phyloP scores from a whole-genome alignment of 2,329 filamentous ascomycete species.

The Neospermospora avenae region DNA sequence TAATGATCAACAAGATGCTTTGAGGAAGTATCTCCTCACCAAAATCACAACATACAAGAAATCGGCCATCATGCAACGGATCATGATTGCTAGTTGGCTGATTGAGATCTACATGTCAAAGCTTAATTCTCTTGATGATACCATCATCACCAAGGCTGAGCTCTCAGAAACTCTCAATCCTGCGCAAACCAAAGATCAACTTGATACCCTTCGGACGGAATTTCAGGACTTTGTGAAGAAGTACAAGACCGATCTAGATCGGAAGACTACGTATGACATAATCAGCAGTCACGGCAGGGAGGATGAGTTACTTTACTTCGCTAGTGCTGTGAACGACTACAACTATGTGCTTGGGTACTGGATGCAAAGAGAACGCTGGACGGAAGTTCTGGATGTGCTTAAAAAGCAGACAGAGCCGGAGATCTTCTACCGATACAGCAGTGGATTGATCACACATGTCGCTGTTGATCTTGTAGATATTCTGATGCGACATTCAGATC shows the following conservation, averaged over 20 bases:
- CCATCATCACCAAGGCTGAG: constrained; percentile 85
- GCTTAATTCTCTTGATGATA: constrained; percentile 90
- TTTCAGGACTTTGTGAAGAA: constrained; percentile 85
- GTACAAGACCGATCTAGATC: constrained; percentile 84
- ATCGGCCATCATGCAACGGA: constrained; percentile 81
- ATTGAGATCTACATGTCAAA: constrained; percentile 97
- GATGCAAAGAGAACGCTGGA: constrained; percentile 93
- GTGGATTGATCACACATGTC: constrained; percentile 89
- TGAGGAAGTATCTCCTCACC: constrained; percentile 83
- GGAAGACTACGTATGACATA: constrained; percentile 90
- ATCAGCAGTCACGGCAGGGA: constrained; percentile 94
- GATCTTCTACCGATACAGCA: constrained; percentile 95
- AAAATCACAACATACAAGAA: constrained; percentile 83
- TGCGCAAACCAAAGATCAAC: constrained; percentile 67
- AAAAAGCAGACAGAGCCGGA: constrained; percentile 91
- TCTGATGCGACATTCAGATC: constrained; percentile 82
- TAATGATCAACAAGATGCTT: constrained; percentile 81
- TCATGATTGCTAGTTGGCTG: constrained; percentile 94
- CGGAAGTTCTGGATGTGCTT: constrained; percentile 78
- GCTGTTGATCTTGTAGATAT: constrained; percentile 89
- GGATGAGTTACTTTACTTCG: constrained; percentile 87
- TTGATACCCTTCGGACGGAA: constrained; percentile 68
- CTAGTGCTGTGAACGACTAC: constrained; percentile 83
- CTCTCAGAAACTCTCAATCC: constrained; percentile 69
- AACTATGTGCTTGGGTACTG: constrained; percentile 95